phyloP scores from a whole-genome alignment of 1,284 basidiomycete species.

The Butyriboletus pseudospeciosus region DNA sequence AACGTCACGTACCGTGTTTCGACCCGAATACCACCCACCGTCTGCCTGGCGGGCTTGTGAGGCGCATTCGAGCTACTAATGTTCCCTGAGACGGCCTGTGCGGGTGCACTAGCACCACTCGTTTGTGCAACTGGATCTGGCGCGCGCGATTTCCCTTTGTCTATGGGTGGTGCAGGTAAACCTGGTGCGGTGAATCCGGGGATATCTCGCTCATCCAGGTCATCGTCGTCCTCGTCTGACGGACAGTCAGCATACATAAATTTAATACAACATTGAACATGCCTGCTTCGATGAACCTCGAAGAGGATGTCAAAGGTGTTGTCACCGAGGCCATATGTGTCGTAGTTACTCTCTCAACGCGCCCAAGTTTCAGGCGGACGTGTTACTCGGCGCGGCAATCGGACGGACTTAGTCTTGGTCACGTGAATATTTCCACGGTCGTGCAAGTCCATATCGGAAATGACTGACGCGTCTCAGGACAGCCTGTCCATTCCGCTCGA shows the following conservation, averaged over 20 bases:
- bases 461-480: slow-evolving; percentile 61
- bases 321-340: slow-evolving; percentile 30
- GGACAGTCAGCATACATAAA: slow-evolving; percentile 1
- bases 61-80: slow-evolving; percentile 55
- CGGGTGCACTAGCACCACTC: slow-evolving; percentile 30
- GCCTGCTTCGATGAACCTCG: slow-evolving; percentile 76
- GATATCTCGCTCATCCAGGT: slow-evolving; percentile 73
- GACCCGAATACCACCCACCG: slow-evolving; percentile 76
- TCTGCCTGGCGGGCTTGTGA: slow-evolving; percentile 50
- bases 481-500: not conserved
- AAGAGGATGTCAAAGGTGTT: slow-evolving; percentile 57
- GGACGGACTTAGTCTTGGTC: slow-evolving; percentile 6
- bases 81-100: slow-evolving; percentile 59
- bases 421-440: slow-evolving; percentile 23
- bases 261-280: not conserved
- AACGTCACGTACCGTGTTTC: slow-evolving; percentile 69
- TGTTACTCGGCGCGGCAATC: slow-evolving; percentile 5
- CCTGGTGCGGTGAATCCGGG: slow-evolving; percentile 69
- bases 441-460: slow-evolving; percentile 14
- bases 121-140: slow-evolving; percentile 54
- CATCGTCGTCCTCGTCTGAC: slow-evolving; percentile 66
- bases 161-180: slow-evolving; percentile 39
- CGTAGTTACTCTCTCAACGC: not conserved
- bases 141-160: slow-evolving; percentile 69
- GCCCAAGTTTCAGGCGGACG: not conserved